Evolutionary conservation across 1,284 basidiomycete genomes (phyloP).

Genomic region (Cutaneotrichosporon sp.): DNA sequence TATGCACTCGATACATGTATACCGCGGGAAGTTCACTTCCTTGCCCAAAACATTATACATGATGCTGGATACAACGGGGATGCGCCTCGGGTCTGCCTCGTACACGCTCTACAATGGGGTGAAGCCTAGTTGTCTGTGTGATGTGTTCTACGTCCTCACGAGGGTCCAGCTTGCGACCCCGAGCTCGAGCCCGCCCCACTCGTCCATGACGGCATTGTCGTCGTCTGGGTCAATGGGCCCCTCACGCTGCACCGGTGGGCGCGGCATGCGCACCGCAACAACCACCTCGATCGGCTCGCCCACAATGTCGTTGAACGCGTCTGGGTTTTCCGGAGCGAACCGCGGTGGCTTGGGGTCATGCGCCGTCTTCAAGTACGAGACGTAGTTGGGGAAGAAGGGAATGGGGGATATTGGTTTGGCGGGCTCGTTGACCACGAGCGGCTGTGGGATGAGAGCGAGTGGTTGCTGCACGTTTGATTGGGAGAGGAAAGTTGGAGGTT

Average conservation of each 20-base stretch:
- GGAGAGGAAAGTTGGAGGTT: no score
- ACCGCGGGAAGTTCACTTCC: background rate
- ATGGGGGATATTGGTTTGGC: constrained; percentile 25
- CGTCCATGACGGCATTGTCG: constrained; percentile 16
- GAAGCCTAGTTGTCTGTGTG: background rate
- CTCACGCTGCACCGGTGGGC: background rate
- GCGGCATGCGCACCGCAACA: constrained; percentile 39
- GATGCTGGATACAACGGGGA: background rate
- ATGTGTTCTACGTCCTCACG: background rate
- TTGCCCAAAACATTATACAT: background rate
- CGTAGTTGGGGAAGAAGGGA: constrained; percentile 41
- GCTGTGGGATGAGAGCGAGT: constrained; percentile 10
- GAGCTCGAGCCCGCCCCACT: constrained; percentile 19
- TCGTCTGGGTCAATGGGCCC: constrained; percentile 4
- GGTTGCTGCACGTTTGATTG: constrained; percentile 12
- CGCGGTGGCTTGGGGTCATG: constrained; percentile 27
- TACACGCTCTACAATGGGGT: background rate
- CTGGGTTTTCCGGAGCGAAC: constrained; percentile 14
- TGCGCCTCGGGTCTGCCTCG: no score
- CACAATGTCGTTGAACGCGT: constrained; percentile 22
- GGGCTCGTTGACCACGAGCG: constrained; percentile 12
- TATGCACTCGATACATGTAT: background rate
- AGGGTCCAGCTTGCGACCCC: constrained; percentile 9
- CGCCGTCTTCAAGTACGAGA: constrained; percentile 36
- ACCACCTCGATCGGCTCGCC: constrained; percentile 35